phyloP scores from a whole-genome alignment of 2,329 filamentous ascomycete species.

The Ophiostoma fasciatum region DNA sequence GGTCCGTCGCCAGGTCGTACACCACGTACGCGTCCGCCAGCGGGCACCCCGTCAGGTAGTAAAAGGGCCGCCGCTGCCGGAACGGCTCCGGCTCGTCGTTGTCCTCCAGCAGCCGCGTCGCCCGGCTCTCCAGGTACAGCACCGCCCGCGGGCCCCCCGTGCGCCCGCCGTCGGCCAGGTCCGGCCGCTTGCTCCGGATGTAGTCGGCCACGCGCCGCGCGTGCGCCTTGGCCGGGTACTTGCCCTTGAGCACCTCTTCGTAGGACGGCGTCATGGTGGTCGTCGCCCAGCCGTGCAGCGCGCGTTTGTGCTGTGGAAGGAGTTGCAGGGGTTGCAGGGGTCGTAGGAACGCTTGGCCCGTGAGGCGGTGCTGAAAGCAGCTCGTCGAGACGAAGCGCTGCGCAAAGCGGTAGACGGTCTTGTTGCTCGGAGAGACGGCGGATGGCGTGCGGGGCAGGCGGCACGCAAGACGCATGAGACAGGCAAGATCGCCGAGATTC shows the following conservation, averaged over 20 bases:
- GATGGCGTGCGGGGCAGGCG: neutral
- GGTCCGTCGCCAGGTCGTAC: slow-evolving; percentile 62
- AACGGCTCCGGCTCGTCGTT: slow-evolving; percentile 74
- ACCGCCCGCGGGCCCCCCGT: slow-evolving; percentile 48
- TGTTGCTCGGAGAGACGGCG: neutral
- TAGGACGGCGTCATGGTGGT: slow-evolving; percentile 7
- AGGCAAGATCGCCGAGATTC: no score
- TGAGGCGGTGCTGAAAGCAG: no score
- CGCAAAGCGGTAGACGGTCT: neutral
- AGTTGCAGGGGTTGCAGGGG: no score
- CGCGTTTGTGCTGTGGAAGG: no score
- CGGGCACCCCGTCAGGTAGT: slow-evolving; percentile 77
- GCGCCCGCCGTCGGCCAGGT: slow-evolving; percentile 20
- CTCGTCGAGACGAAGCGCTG: slow-evolving; percentile 1
- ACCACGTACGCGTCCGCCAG: slow-evolving; percentile 66
- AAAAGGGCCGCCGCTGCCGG: slow-evolving; percentile 82
- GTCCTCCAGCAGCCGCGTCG: slow-evolving; percentile 72
- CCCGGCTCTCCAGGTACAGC: slow-evolving; percentile 78
- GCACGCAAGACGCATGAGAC: slow-evolving; percentile 3
- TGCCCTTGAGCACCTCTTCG: slow-evolving; percentile 39
- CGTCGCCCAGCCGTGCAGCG: no score
- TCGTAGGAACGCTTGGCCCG: no score
- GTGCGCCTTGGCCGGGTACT: slow-evolving; percentile 77
- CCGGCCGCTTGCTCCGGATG: slow-evolving; percentile 52
- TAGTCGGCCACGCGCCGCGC: slow-evolving; percentile 69